Evolutionary conservation across 148 eudicot species (phyloP), one percentile per base, ranked within the genome.

Genomic region (Chenopodium berlandieri): DNA sequence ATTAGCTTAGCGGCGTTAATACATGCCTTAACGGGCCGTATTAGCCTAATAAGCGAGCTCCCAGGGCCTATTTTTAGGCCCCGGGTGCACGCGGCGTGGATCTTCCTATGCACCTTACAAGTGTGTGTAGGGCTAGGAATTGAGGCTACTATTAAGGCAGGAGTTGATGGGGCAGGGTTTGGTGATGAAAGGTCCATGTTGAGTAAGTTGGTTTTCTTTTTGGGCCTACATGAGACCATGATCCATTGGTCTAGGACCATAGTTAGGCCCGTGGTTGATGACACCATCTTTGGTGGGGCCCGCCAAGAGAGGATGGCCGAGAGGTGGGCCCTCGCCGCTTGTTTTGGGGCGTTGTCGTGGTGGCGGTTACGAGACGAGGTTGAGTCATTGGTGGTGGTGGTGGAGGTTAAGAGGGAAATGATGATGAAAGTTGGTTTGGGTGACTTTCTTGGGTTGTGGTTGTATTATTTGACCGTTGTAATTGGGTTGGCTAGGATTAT

Each of bases 191-290:
- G 86, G 82, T 85, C 85, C 56, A 17, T 90, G 32, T 1, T 92
- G 17, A 83, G 84, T 62, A 86, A 90, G 71, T 4, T 85, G 22
- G 27, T 92, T 11, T 91, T 95, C 84, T 91, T 93, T 76, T 34
- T 94, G 32, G 97, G 99, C 17, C 68, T 95, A 79, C 98, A 95
- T 75, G 94, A 92, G 85, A 88, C 97, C 10, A 91, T 87, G 94
- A 74, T 82, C 46, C 89, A 82, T 79, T 95, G 97, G 97, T 73
- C 87, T 48, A 85, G 89, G 86, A 81, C 73, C 11, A 87, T 92
- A 0, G 97, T 92, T 78, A 82, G 89, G 86, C 97, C 91, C 63
- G 90, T 91, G 78, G 98, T 95, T 52, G 94, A 93, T 20, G 94
- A 95, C 81, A 89, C 97, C 0, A 25, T 92, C 22, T 89, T 79